Evolutionary conservation across 805 yeast species (phyloP).

Genomic region (Candida wancherniae): DNA sequence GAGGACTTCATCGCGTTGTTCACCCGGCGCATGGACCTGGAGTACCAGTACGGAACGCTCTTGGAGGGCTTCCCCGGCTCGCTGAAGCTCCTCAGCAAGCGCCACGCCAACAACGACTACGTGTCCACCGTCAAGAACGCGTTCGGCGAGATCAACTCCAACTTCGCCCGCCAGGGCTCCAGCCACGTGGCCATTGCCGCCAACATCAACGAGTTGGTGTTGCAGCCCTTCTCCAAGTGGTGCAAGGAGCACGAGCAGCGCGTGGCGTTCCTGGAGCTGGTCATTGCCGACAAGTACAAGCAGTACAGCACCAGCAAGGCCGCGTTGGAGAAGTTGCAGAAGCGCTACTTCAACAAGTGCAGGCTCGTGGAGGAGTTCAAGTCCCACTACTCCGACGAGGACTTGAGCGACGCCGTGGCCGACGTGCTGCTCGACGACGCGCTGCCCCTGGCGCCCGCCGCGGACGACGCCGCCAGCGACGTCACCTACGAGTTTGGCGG

Average conservation of each 20-base stretch:
- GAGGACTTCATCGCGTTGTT: conserved; percentile 63
- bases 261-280: conserved; percentile 55
- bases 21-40: conserved; percentile 67
- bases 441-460: conserved; percentile 7
- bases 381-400: conserved; percentile 43
- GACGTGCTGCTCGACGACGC: conserved; percentile 3
- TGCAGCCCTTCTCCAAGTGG: conserved; percentile 73
- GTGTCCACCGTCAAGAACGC: conserved; percentile 64
- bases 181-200: conserved; percentile 58
- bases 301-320: conserved; percentile 45
- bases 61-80: conserved; percentile 42
- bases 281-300: conserved; percentile 47
- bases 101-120: conserved; percentile 45
- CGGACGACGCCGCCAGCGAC: conserved; percentile 20
- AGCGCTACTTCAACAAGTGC: conserved; percentile 73
- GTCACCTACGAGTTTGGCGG: conserved; percentile 29
- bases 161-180: conserved; percentile 54
- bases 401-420: conserved; percentile 22
- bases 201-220: conserved; percentile 54
- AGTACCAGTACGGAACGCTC: conserved; percentile 57
- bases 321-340: conserved; percentile 54
- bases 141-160: conserved; percentile 50
- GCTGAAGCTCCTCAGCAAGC: conserved; percentile 37
- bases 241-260: conserved; percentile 66
- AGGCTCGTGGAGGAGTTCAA: conserved; percentile 65